Evolutionary conservation across 2,329 filamentous ascomycete genomes (phyloP), one percentile per base, ranked within the genome.

Genomic region (Trichophyton verrucosum): DNA sequence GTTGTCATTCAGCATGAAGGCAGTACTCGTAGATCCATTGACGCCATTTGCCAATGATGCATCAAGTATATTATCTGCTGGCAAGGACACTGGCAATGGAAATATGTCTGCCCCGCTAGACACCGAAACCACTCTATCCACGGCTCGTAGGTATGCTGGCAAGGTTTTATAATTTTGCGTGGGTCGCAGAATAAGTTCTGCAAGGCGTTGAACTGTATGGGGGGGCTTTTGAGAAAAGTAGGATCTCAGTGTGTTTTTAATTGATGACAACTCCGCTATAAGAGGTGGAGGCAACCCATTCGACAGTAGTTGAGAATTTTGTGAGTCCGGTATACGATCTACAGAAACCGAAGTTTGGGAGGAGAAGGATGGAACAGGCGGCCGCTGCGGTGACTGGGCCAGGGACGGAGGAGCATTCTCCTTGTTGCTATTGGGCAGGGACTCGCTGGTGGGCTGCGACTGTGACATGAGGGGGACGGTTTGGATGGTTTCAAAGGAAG

Each of bases 111-210:
- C 83, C 27, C 86, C 82, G 42, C 89, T 96, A 9, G 91, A 95
- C 61, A 99, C 94, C 61, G 88, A 90, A 24, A 96, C 85, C 22
- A 96, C 87, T 61, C 94, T 86, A 71, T 97, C 90, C 57, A 97
- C 82, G 2, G 94, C 94, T 67, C 94, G 88, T 9, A 99, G 83
- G 72, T 94, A 99, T 9, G 91, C 82, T 0, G 89, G 84, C 2
- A 97, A 81, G 59, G 85, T 87, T 63, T 82, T 84, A 77, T 97
- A 96, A 74, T 96, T 88, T 60, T 81, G 80, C 63, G 79, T 86
- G 0, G 94, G 94, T 27, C 80, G 75, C 40, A 95, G 79, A 3
- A 96, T 78, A 33, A 97, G 85, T 77, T 99, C 94, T 22, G 91
- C 85, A 22, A 99, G 82, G 44, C 94, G 87, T 75, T 99, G 94